Conservation (phyloP, 495 filamentous ascomycete genomes). For the Endocarpon pusillum region DNA sequence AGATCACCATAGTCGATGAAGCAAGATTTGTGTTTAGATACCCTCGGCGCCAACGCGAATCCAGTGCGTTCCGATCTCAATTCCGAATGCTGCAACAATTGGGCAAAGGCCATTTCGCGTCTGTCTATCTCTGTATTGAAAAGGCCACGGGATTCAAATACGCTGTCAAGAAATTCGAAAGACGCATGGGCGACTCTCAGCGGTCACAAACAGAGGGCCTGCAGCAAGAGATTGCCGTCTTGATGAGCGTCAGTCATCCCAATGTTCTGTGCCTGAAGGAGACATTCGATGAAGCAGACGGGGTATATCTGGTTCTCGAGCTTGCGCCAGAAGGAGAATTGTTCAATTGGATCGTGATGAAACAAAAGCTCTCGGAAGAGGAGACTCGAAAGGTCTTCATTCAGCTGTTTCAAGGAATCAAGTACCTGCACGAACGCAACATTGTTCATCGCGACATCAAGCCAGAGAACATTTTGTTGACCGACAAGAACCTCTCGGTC, state of each 20-base stretch:
- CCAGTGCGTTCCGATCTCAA: slow-evolving; percentile 68
- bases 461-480: slow-evolving; percentile 89
- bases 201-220: slow-evolving; percentile 66
- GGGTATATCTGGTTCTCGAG: slow-evolving; percentile 83
- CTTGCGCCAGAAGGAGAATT: slow-evolving; percentile 84
- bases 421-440: slow-evolving; percentile 94
- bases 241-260: slow-evolving; percentile 94
- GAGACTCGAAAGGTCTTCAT: slow-evolving; percentile 75
- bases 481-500: slow-evolving; percentile 65
- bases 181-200: slow-evolving; percentile 59
- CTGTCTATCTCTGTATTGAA: slow-evolving; percentile 82
- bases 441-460: slow-evolving; percentile 99
- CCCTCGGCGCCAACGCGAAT: slow-evolving; percentile 47
- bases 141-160: slow-evolving; percentile 65
- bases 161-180: slow-evolving; percentile 90
- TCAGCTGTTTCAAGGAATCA: slow-evolving; percentile 84
- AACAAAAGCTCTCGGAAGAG: slow-evolving; percentile 67
- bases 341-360: slow-evolving; percentile 84
- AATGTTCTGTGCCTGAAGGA: slow-evolving; percentile 89
- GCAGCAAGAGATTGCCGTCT: slow-evolving; percentile 86
- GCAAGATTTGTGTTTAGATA: slow-evolving; percentile 84
- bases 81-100: slow-evolving; percentile 73
- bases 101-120: slow-evolving; percentile 93
- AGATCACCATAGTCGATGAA: slow-evolving; percentile 68
- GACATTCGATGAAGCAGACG: slow-evolving; percentile 81